These are phyloP conservation scores for Malus hybrid DNA, from an alignment of 331 rosid genomes.

Conservation along the genomic window DNA sequence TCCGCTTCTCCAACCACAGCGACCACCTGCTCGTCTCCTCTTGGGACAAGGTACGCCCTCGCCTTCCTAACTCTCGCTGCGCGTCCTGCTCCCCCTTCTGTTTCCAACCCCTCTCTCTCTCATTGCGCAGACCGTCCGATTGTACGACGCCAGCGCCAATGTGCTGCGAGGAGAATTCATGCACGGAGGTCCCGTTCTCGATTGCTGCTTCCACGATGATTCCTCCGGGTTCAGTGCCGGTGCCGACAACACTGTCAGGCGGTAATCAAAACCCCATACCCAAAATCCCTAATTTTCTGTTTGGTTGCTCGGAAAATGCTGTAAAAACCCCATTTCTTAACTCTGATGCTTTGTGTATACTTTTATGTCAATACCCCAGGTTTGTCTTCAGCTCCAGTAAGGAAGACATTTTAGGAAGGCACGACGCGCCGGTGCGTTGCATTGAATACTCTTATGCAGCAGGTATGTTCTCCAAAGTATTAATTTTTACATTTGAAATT, in stretches of 20 bases:
- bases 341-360: neutral
- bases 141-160: conserved; percentile 83
- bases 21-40: conserved; percentile 89
- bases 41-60: conserved; percentile 77
- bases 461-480: conserved; percentile 21
- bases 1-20: conserved; percentile 87
- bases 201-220: conserved; percentile 94
- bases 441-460: conserved; percentile 52
- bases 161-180: conserved; percentile 76
- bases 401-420: conserved; percentile 53
- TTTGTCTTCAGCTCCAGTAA: conserved; percentile 40
- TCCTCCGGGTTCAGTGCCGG: conserved; percentile 82
- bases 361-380: conserved; percentile 19
- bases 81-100: neutral
- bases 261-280: conserved; percentile 24
- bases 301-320: neutral
- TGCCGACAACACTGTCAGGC: conserved; percentile 69
- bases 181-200: conserved; percentile 77
- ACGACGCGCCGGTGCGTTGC: conserved; percentile 53
- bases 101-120: neutral
- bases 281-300: conserved; percentile 1
- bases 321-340: neutral
- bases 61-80: neutral
- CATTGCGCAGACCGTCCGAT: conserved; percentile 49
- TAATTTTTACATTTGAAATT: neutral